These are phyloP conservation scores for Prunella vulgaris DNA, from an alignment of 257 asterid genomes.

Conservation along the genomic window DNA sequence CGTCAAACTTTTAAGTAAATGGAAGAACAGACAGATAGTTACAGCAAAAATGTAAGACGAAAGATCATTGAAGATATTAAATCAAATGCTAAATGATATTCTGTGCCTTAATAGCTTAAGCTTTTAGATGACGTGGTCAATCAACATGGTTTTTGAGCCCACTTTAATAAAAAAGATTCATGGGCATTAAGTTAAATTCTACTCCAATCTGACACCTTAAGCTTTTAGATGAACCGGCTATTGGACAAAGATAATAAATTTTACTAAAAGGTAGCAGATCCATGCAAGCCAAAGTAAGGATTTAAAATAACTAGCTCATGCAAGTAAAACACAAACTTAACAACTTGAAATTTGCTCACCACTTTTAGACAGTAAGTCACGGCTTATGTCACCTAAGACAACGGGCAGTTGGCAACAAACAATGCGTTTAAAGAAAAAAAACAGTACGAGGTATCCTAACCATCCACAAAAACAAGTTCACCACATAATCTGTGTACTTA, in stretches of 20 bases:
- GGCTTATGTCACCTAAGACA: not conserved
- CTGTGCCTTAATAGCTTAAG: not conserved
- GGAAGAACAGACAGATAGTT: not conserved
- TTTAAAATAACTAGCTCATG: not conserved
- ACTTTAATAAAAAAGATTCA: not conserved
- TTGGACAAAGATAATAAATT: not conserved
- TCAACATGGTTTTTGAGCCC: not conserved
- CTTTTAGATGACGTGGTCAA: not conserved
- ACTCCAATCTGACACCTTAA: not conserved
- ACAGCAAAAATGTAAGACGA: not conserved
- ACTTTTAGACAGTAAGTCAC: not conserved
- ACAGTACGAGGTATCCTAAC: not conserved
- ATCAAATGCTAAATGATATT: not conserved
- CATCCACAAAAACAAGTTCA: not conserved
- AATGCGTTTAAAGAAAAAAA: not conserved
- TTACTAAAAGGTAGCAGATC: not conserved
- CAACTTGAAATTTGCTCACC: not conserved
- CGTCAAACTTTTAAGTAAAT: slow-evolving; percentile 4
- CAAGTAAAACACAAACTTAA: not conserved
- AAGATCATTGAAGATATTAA: not conserved
- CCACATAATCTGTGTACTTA: not conserved
- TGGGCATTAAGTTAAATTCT: not conserved
- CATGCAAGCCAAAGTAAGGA: not conserved
- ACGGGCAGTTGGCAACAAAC: not conserved
- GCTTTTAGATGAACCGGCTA: not conserved